Conservation (phyloP, 495 filamentous ascomycete species). For the Aspergillus sclerotioniger region DNA sequence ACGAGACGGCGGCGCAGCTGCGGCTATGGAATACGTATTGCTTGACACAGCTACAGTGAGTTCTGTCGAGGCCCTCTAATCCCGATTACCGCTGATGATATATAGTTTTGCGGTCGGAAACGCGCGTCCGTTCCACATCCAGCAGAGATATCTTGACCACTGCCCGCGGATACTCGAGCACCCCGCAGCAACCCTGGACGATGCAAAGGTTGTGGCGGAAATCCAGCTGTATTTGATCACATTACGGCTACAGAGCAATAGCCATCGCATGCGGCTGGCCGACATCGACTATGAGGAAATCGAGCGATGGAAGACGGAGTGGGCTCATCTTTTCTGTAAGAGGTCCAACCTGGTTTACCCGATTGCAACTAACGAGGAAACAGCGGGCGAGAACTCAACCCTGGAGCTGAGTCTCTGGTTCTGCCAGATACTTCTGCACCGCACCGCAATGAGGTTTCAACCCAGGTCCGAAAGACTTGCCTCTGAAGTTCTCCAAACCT, state of each 20-base stretch:
- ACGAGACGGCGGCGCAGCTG: conserved; percentile 34
- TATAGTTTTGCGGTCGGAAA: conserved; percentile 37
- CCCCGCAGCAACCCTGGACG: conserved; percentile 33
- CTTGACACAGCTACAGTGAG: conserved; percentile 39
- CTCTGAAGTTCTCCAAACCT: conserved; percentile 32
- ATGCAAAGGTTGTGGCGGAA: conserved; percentile 37
- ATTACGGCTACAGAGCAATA: conserved; percentile 27
- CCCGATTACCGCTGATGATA: conserved; percentile 6
- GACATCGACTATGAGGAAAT: conserved; percentile 39
- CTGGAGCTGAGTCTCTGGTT: conserved; percentile 41
- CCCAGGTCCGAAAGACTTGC: conserved; percentile 29
- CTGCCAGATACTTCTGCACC: conserved; percentile 39
- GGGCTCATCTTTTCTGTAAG: conserved; percentile 38
- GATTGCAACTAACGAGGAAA: conserved; percentile 13
- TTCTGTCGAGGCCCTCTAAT: background rate
- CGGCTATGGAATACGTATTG: conserved; percentile 43
- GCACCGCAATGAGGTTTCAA: conserved; percentile 32
- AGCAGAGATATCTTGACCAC: conserved; percentile 34
- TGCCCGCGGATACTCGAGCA: conserved; percentile 37
- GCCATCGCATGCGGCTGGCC: conserved; percentile 30
- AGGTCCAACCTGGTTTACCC: background rate
- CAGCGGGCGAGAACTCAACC: conserved; percentile 33
- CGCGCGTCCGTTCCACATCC: conserved; percentile 36
- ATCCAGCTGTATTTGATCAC: conserved; percentile 39
- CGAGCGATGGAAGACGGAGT: conserved; percentile 41